Evolutionary conservation across 176 grass and related monocot species (phyloP), one percentile per base, ranked within the genome.

Genomic region (Rhipidocladum racemiflorum): DNA sequence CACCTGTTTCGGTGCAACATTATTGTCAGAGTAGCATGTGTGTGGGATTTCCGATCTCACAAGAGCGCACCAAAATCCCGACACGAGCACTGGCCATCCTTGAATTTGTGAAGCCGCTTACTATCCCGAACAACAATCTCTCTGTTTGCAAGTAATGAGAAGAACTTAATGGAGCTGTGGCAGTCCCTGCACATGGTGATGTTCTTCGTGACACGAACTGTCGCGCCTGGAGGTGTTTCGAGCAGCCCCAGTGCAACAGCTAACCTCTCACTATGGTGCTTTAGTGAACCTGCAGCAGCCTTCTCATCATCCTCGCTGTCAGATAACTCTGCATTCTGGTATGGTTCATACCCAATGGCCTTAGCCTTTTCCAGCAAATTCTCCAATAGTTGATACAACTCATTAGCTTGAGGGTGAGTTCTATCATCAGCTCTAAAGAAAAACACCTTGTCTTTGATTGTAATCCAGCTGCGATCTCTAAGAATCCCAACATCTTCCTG

Each of bases 151-250:
- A 97, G 35, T 53, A 84, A 28, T 2, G 94, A 91, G 61, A 97
- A 85, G 43, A 86, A 86, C 64, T 97, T 97, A 39, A 88, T 87
- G 54, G 89, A 89, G 62, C 83, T 86, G 38, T 97, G 94, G 75
- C 94, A 97, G 70, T 97, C 91, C 79, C 89, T 91, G 79, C 94
- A 97, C 94, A 97, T 97, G 16, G 89, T 81, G 48, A 97, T 97
- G 36, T 94, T 97, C 79, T 97, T 97, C 1, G 86, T 74, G 56
- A 97, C 79, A 11, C 94, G 80, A 17, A 97, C 63, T 27, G 87
- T 73, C 23, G 80, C 35, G 9, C 75, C 82, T 39, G 86, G 79
- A 62, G 87, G 46, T 24, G 72, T 89, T 69, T 89, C 34, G n/a
- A 97, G 88, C 87, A 97, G 74, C 28, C 91, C 91, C 63, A 94